These are phyloP conservation scores for Hypoxylon sp. DNA, from an alignment of 2,329 filamentous ascomycete species.

Conservation along the genomic window DNA sequence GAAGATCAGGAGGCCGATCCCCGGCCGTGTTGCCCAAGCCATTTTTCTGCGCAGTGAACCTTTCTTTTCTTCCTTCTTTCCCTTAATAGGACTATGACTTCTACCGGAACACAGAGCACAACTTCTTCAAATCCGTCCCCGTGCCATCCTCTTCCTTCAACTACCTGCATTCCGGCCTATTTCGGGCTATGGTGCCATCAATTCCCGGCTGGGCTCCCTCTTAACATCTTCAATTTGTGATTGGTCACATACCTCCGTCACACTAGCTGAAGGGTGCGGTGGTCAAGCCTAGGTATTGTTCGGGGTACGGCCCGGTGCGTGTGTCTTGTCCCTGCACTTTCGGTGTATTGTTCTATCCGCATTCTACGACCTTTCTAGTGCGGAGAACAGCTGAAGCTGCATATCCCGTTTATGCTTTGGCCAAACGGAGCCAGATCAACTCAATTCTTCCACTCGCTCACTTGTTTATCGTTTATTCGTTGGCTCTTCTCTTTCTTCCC, in stretches of 20 bases:
- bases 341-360: constrained; percentile 33
- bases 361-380: constrained; percentile 32
- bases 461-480: constrained; percentile 16
- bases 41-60: no score
- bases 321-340: constrained; percentile 26
- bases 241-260: constrained; percentile 31
- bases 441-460: constrained; percentile 26
- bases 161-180: background rate
- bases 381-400: constrained; percentile 37
- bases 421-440: constrained; percentile 35
- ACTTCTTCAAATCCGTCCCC: background rate
- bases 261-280: constrained; percentile 13
- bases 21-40: no score
- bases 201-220: constrained; percentile 11
- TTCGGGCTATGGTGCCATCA: constrained; percentile 16
- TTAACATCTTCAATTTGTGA: constrained; percentile 22
- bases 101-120: background rate
- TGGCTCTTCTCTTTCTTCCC: constrained; percentile 6
- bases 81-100: background rate
- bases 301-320: constrained; percentile 39
- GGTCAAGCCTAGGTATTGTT: constrained; percentile 20
- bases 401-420: constrained; percentile 31
- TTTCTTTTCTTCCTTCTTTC: background rate
- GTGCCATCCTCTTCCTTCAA: background rate
- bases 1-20: background rate